Evolutionary conservation across 352 stramenopile species (phyloP).

Genomic region (Globisporangium takayamanum): DNA sequence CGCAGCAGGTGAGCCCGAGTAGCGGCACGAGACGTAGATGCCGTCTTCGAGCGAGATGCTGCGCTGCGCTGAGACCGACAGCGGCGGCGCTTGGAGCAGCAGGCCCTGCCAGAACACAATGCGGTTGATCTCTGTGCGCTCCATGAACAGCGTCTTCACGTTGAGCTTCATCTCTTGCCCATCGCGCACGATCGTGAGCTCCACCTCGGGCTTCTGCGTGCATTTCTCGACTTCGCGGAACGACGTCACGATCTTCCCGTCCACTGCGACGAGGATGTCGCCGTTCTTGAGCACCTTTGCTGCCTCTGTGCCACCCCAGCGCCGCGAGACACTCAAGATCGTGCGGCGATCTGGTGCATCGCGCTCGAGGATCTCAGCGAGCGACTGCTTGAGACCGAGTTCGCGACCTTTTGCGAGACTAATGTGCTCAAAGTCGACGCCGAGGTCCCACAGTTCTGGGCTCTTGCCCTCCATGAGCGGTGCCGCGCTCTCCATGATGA

Average conservation of each 20-base stretch:
- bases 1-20: conserved; percentile 82
- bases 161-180: conserved; percentile 56
- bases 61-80: conserved; percentile 81
- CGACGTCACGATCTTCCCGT: conserved; percentile 77
- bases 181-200: conserved; percentile 84
- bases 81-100: conserved; percentile 82
- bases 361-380: conserved; percentile 71
- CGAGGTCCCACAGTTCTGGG: conserved; percentile 75
- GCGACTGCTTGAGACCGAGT: conserved; percentile 73
- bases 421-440: conserved; percentile 84
- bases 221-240: conserved; percentile 83
- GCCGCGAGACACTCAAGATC: conserved; percentile 72
- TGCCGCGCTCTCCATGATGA: conserved; percentile 84
- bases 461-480: conserved; percentile 61
- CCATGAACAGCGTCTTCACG: conserved; percentile 75
- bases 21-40: conserved; percentile 85
- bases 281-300: conserved; percentile 68
- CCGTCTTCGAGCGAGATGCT: conserved; percentile 79
- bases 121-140: conserved; percentile 85
- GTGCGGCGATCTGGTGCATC: conserved; percentile 62
- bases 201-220: conserved; percentile 69
- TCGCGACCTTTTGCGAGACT: conserved; percentile 86
- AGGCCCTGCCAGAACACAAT: conserved; percentile 91
- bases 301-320: conserved; percentile 71
- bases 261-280: conserved; percentile 83